Conservation (phyloP, 2,329 filamentous ascomycete genomes). For the Penicillium occitanis region DNA sequence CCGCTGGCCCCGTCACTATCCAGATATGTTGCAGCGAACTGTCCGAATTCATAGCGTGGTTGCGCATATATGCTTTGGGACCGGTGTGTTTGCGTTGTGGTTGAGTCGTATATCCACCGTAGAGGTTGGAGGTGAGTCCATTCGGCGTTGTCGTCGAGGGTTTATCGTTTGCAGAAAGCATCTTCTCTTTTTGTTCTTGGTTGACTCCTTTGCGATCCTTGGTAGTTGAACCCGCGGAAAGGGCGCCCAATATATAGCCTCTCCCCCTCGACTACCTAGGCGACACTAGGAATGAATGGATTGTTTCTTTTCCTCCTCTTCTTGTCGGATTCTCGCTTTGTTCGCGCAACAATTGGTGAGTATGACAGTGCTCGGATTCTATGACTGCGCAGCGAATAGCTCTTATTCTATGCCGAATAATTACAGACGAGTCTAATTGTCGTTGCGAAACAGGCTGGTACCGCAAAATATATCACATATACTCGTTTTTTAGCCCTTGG, state of each 20-base stretch:
- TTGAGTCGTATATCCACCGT: constrained; percentile 9
- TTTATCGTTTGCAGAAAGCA: constrained; percentile 22
- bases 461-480: background rate
- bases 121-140: constrained; percentile 20
- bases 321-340: background rate
- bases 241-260: background rate
- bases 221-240: constrained; percentile 13
- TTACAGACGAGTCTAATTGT: constrained; percentile 5
- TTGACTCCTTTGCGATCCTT: background rate
- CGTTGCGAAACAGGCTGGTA: constrained; percentile 13
- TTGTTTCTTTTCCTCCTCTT: background rate
- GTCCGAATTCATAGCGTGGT: constrained; percentile 3
- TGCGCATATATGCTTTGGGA: constrained; percentile 14
- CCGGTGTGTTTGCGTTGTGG: background rate
- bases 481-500: background rate
- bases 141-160: constrained; percentile 16
- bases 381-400: constrained; percentile 1
- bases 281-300: background rate
- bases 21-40: constrained; percentile 65
- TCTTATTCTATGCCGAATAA: constrained; percentile 2
- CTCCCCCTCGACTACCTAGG: background rate
- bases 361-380: background rate
- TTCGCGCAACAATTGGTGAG: background rate
- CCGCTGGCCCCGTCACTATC: constrained; percentile 76
- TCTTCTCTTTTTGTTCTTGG: background rate